Percentiles rank a stretch among this genome's conserved stretches.
These are phyloP conservation scores for Mitragyna speciosa DNA, from an alignment of 257 asterid species.

Conservation along the genomic window DNA sequence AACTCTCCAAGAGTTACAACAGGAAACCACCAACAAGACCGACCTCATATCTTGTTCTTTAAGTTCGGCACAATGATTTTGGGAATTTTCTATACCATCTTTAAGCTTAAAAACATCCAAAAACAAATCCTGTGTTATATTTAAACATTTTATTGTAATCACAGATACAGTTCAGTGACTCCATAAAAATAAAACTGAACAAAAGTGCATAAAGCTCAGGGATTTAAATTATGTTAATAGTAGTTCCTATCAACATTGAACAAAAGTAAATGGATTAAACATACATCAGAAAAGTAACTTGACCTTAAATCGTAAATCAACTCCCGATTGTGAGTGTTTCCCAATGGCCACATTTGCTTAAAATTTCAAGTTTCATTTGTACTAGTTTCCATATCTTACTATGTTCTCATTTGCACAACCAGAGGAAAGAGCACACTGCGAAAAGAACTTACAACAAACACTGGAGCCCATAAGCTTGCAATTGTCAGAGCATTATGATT, in stretches of 20 bases:
- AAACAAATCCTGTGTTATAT: background rate
- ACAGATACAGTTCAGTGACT: background rate
- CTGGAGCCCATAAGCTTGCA: slow-evolving; percentile 92
- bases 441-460: slow-evolving; percentile 63
- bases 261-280: background rate
- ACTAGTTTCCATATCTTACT: background rate
- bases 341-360: background rate
- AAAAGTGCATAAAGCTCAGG: background rate
- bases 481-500: slow-evolving; percentile 83
- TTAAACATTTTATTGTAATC: no score
- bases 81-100: background rate
- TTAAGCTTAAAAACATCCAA: background rate
- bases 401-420: background rate
- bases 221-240: background rate
- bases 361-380: background rate
- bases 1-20: background rate
- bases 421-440: slow-evolving; percentile 18
- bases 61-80: no score
- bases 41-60: background rate
- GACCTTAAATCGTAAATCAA: background rate
- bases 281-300: background rate
- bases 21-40: background rate
- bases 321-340: background rate
- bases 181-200: no score
- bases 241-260: background rate